These are phyloP conservation scores for Penicillium sp. DNA, from an alignment of 2,329 filamentous ascomycete genomes.

Conservation along the genomic window DNA sequence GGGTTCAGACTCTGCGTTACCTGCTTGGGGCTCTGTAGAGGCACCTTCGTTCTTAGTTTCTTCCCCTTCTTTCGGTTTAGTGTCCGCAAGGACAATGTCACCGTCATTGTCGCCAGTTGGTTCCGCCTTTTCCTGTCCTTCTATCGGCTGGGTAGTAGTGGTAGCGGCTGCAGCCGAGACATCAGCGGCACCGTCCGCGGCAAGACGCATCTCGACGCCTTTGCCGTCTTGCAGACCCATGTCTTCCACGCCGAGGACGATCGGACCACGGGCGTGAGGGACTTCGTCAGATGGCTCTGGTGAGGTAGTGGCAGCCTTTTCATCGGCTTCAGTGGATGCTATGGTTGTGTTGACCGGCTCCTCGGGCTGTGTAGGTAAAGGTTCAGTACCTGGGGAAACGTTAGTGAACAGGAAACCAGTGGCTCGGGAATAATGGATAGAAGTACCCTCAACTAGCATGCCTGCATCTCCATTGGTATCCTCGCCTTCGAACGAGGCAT, in stretches of 20 bases:
- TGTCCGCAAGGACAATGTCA: slow-evolving; percentile 34
- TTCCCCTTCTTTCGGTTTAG: slow-evolving; percentile 13
- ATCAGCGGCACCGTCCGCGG: slow-evolving; percentile 10
- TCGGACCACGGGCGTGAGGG: slow-evolving; percentile 75
- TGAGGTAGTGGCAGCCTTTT: slow-evolving; percentile 18
- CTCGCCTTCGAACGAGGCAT: slow-evolving; percentile 26
- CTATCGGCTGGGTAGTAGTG: slow-evolving; percentile 5
- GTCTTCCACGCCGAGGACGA: slow-evolving; percentile 76
- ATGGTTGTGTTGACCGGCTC: neutral
- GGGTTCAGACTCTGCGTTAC: slow-evolving; percentile 3
- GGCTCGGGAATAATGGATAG: neutral
- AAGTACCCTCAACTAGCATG: slow-evolving; percentile 18
- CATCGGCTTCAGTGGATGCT: slow-evolving; percentile 11
- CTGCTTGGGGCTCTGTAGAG: slow-evolving; percentile 1
- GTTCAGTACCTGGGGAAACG: neutral
- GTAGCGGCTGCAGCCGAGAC: slow-evolving; percentile 3
- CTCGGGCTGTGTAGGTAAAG: slow-evolving; percentile 3
- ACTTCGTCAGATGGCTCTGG: slow-evolving; percentile 52
- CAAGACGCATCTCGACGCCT: slow-evolving; percentile 37
- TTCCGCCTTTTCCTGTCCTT: slow-evolving; percentile 7
- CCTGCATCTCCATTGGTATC: slow-evolving; percentile 14
- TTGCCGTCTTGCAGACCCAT: slow-evolving; percentile 63
- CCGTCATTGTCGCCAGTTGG: slow-evolving; percentile 24
- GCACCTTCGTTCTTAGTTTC: slow-evolving; percentile 10
- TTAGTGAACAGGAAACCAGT: slow-evolving; percentile 1